phyloP scores from a whole-genome alignment of 2,329 filamentous ascomycete genomes.

The Waltergamsia citrina region DNA sequence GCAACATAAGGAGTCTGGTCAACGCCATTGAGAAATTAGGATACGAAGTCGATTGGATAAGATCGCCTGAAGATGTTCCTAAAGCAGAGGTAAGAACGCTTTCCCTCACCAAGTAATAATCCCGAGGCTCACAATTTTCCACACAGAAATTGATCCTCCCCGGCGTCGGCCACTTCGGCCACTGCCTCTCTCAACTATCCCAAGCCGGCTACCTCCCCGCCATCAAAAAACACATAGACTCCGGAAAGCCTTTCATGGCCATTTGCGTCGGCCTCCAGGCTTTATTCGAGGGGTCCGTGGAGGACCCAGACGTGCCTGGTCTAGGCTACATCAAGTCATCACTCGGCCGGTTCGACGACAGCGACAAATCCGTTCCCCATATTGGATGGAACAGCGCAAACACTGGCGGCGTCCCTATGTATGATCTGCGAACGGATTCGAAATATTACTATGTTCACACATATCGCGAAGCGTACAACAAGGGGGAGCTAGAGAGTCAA shows the following conservation, averaged over 20 bases:
- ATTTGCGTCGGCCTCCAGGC: conserved; percentile 94
- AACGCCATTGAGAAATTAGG: conserved; percentile 97
- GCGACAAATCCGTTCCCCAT: conserved; percentile 85
- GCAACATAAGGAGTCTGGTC: conserved; percentile 89
- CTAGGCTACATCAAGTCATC: conserved; percentile 63
- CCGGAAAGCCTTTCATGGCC: conserved; percentile 96
- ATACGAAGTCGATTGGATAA: conserved; percentile 88
- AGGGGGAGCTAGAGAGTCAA: conserved; percentile 64
- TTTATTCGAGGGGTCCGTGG: conserved; percentile 76
- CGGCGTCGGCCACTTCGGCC: conserved; percentile 94
- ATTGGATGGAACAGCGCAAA: conserved; percentile 97
- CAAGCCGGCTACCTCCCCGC: conserved; percentile 77
- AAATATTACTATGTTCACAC: conserved; percentile 99
- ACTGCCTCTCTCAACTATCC: conserved; percentile 80
- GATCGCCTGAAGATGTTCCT: conserved; percentile 71
- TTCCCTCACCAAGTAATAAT: background rate
- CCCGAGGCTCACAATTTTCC: background rate
- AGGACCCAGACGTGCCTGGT: conserved; percentile 63
- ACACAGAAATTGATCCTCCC: conserved; percentile 86
- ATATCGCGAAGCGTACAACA: conserved; percentile 71
- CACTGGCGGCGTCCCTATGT: conserved; percentile 50
- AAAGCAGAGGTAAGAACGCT: conserved; percentile 63
- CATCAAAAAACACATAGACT: conserved; percentile 70
- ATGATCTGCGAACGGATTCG: conserved; percentile 67
- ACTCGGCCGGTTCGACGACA: conserved; percentile 68